A percentile compares a stretch with the other conserved stretches of the same genome.
Evolutionary conservation across 108 stramenopile genomes (phyloP).

Genomic region (Nannochloropsis gaditana): DNA sequence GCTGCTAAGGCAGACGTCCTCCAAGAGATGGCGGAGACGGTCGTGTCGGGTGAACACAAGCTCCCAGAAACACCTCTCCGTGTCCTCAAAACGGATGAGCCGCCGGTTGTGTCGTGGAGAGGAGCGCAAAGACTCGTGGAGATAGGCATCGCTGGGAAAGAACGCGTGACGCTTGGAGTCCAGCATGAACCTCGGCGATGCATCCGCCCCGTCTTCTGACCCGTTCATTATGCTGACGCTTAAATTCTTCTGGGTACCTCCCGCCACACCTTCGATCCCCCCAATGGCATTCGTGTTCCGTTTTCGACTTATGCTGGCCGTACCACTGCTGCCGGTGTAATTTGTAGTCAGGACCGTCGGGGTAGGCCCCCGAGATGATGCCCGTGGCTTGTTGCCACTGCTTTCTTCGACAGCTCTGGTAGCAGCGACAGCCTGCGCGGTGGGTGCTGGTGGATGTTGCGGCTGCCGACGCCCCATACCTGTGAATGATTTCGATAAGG

Average conservation of each 20-base stretch:
- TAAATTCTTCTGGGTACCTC: not conserved
- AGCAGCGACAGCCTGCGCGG: not conserved
- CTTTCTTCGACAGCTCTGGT: not conserved
- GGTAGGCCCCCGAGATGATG: not conserved
- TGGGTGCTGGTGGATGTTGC: not conserved
- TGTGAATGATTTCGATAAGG: not conserved
- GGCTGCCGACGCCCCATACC: constrained; percentile 1
- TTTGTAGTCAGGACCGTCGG: not conserved
- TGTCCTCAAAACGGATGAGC: not conserved
- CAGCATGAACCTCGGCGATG: too few species aligned
- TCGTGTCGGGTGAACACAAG: not conserved
- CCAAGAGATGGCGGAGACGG: not conserved
- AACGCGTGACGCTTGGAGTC: too few species aligned
- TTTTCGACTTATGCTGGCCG: not conserved
- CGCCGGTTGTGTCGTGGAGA: not conserved
- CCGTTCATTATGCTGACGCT: too few species aligned
- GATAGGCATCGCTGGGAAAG: not conserved
- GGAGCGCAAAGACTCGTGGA: not conserved
- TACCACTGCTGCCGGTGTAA: not conserved
- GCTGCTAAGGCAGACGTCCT: not conserved
- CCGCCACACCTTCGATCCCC: not conserved
- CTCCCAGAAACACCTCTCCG: constrained; percentile 1
- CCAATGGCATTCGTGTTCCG: not conserved
- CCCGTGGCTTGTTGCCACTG: not conserved
- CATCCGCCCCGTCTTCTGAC: too few species aligned